Base-by-base conservation (phyloP, 371 early-diverging fungal genomes). In the Rhizomucor miehei region DNA sequence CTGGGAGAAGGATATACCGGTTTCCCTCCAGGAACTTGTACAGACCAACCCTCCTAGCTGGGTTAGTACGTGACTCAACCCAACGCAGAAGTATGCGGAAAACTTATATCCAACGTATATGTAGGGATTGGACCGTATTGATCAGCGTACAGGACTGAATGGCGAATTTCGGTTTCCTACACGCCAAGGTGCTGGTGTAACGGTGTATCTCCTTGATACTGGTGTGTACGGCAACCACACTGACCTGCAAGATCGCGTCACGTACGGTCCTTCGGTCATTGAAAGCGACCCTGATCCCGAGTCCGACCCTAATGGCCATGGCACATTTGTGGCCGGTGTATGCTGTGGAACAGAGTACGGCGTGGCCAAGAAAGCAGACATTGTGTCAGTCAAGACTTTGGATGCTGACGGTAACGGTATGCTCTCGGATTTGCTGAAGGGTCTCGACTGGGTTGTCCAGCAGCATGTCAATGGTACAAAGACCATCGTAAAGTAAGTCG, bases 261-360 rank as follows among this genome's bases (percentile, higher is more conserved):
- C 24, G 8, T 58, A 63, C 36, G 75, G 75, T 11, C 63, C 66
- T 43, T 69, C 72, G 6, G 44, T 55, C 37, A 17, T 57, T 20
- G 41, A 41, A 16, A 39, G 37, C 12, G 19, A 14, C 14, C 6
- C 14, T 19, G 47, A 57, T 25, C 19, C 20, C 2, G 24, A 34
- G 17, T 51, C 46, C 2, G 75, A 74, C 51, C 9, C 36, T 1
- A 63, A 78, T 57, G 74, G 74, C 1, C 74, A 74, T 52, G 74
- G 80, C 48, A 87, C 87, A 13, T 85, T 82, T 60, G 81, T 79
- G 21, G 82, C 85, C 20, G 86, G 86, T 41, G 80, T 81, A 8
- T 81, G 86, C 36, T 82, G 73, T 54, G 84, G 85, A n/a, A 69
- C 72, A 3, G 72, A 58, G n/a, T 75, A 75, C 57, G 88, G 86